Percentiles rank a stretch among this genome's conserved stretches.
These are phyloP conservation scores for Lecanicillium sp. DNA, from an alignment of 2,329 filamentous ascomycete species.

Conservation along the genomic window DNA sequence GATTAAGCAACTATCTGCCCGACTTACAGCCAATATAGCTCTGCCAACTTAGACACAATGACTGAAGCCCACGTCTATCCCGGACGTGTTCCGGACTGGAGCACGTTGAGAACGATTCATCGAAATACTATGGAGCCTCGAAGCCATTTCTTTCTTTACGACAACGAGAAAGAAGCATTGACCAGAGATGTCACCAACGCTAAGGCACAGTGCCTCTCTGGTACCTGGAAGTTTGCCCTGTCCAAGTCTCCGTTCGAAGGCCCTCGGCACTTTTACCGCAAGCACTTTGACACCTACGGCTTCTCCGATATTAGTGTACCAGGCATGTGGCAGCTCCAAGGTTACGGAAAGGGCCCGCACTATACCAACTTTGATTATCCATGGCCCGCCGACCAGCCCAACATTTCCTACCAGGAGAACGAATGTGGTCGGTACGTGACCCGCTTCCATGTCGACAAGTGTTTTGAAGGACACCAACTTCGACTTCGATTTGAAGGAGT, in stretches of 20 bases:
- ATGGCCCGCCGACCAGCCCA: conserved; percentile 58
- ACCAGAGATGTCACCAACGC: conserved; percentile 28
- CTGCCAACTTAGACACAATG: too few relatives aligned
- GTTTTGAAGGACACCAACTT: conserved; percentile 44
- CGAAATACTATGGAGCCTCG: conserved; percentile 50
- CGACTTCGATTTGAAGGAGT: conserved; percentile 69
- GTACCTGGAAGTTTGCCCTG: conserved; percentile 45
- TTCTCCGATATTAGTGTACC: conserved; percentile 47
- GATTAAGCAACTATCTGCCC: too few relatives aligned
- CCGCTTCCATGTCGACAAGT: conserved; percentile 41
- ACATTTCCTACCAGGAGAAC: conserved; percentile 56
- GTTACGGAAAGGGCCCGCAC: conserved; percentile 53
- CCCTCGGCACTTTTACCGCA: conserved; percentile 29
- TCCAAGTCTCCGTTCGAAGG: conserved; percentile 36
- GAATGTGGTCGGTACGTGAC: conserved; percentile 56
- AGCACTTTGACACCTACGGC: conserved; percentile 23
- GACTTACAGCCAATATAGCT: too few relatives aligned
- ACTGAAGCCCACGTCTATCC: conserved; percentile 10
- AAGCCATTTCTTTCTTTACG: conserved; percentile 47
- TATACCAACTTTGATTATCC: conserved; percentile 65
- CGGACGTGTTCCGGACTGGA: conserved; percentile 44
- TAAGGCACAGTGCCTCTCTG: conserved; percentile 37
- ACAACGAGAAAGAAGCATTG: conserved; percentile 39
- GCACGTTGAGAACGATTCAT: conserved; percentile 51
- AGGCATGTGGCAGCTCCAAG: conserved; percentile 64